Evolutionary conservation across 2,329 filamentous ascomycete species (phyloP).

Genomic region (Calonectria fujianensis): DNA sequence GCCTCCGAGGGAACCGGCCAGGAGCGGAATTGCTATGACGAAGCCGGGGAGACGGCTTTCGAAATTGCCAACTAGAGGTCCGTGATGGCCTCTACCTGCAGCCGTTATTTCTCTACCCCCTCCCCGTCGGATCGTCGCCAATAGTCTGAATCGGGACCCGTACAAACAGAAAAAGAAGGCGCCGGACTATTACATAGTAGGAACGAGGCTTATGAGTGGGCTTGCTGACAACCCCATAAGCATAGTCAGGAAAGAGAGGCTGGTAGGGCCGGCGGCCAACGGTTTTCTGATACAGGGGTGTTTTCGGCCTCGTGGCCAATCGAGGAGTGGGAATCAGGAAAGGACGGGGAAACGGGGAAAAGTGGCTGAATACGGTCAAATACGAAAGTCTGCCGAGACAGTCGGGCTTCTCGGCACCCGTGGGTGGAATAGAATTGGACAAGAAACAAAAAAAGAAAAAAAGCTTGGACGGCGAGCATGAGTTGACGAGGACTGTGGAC

Average conservation of each 20-base stretch:
- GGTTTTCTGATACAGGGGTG: slow-evolving; percentile 32
- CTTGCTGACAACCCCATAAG: slow-evolving; percentile 37
- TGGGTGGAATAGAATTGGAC: background rate
- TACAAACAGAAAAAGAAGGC: slow-evolving; percentile 5
- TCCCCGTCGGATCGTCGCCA: slow-evolving; percentile 22
- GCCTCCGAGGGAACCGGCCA: slow-evolving; percentile 11
- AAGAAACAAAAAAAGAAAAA: background rate
- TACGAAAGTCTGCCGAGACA: slow-evolving; percentile 13
- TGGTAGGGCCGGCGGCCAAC: slow-evolving; percentile 17
- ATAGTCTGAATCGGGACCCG: slow-evolving; percentile 23
- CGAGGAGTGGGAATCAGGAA: background rate
- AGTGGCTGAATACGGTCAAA: background rate
- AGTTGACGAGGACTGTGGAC: slow-evolving; percentile 1
- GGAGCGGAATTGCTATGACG: slow-evolving; percentile 9
- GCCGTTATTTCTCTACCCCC: slow-evolving; percentile 22
- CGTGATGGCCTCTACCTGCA: slow-evolving; percentile 11
- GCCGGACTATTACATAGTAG: slow-evolving; percentile 5
- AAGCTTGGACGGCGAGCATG: background rate
- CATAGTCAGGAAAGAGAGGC: slow-evolving; percentile 13
- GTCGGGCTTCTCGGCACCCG: background rate
- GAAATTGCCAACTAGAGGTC: slow-evolving; percentile 10
- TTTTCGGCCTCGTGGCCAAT: background rate
- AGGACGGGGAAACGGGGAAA: background rate
- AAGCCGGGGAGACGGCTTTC: background rate
- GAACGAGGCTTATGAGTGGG: slow-evolving; percentile 36